Base-by-base conservation (phyloP, 2,329 filamentous ascomycete genomes). In the Meredithiella fracta region DNA sequence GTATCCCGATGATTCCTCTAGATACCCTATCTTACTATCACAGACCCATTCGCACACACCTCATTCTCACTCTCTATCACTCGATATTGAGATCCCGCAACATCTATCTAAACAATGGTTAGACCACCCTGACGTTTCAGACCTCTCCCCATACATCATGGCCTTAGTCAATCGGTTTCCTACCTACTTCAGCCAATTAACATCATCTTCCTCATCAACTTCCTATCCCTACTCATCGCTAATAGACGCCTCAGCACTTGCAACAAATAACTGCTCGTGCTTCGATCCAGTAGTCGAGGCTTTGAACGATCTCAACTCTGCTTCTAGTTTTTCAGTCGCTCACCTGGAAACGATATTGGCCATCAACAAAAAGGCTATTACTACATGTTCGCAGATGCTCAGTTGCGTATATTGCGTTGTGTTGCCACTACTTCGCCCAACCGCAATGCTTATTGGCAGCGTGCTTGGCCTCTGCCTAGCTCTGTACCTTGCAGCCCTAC, bases 371-470 rank as follows among this genome's bases (percentile, higher is more conserved):
- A 72, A 70, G 58, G 74, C 73, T 0, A 70, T 76, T 11, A 71
- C 73, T 44, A 69, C 66, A n/a, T 76, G 73, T 58, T 67, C 69
- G 1, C 64, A 66, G 1, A 73, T 76, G 70, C 66, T 77, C 2
- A 64, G 65, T 20, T 77, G 74, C 61, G 54, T 64, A 0, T 64
- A 65, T 23, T 77, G 74, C 62, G 70, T 74, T 65, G 68, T 65
- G 56, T 65, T 67, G 11, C 68, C 68, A 1, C 70, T 69, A 1
- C 31, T 8, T n/a, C 69, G 72, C 51, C 73, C 72, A 1, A 66
- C 69, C 0, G 68, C 69, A 3, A 75, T 75, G 73, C 66, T 76
- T 0, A 11, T 47, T n/a, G 55, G 49, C 15, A 37, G 44, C 20
- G 29, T 47, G 26, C 40, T 38, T 26, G 14, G 9, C 3, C 20